Conservation (phyloP, 2,329 filamentous ascomycete species). For the Gremmenia infestans region DNA sequence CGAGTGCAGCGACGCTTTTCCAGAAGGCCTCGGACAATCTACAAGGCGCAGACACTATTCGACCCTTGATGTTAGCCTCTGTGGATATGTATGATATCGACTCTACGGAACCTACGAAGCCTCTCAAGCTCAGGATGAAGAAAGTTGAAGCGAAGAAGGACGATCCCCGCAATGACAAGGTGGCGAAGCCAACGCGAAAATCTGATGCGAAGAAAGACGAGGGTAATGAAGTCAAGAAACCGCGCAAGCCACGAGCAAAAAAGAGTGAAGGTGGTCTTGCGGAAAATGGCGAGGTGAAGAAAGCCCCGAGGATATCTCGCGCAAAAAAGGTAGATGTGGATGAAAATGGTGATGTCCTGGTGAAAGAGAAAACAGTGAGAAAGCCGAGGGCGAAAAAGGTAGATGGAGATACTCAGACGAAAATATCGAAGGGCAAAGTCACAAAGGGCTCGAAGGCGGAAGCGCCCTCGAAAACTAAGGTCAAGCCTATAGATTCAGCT, state of each 20-base stretch:
- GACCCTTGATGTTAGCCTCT: neutral
- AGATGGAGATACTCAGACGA: constrained; percentile 27
- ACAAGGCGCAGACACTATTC: constrained; percentile 3
- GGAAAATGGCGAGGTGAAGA: constrained; percentile 6
- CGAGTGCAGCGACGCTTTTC: constrained; percentile 35
- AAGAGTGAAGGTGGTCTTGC: constrained; percentile 12
- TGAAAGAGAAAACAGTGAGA: constrained; percentile 18
- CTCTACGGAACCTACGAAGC: constrained; percentile 21
- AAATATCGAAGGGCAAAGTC: constrained; percentile 31
- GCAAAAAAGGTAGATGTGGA: constrained; percentile 19
- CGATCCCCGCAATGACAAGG: constrained; percentile 1
- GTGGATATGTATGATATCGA: constrained; percentile 26
- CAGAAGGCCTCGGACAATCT: constrained; percentile 4
- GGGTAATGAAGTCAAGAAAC: constrained; percentile 18
- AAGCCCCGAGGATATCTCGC: constrained; percentile 13
- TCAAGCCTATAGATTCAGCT: neutral
- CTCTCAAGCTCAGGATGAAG: constrained; percentile 19
- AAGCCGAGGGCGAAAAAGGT: constrained; percentile 29
- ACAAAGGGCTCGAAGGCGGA: constrained; percentile 29
- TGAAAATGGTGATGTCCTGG: neutral
- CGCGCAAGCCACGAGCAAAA: constrained; percentile 20
- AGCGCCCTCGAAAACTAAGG: neutral
- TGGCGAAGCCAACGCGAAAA: constrained; percentile 24
- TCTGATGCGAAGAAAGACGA: constrained; percentile 15
- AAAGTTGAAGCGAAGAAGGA: neutral